Conservation (phyloP, 2,329 filamentous ascomycete species). For the Didymella exigua region DNA sequence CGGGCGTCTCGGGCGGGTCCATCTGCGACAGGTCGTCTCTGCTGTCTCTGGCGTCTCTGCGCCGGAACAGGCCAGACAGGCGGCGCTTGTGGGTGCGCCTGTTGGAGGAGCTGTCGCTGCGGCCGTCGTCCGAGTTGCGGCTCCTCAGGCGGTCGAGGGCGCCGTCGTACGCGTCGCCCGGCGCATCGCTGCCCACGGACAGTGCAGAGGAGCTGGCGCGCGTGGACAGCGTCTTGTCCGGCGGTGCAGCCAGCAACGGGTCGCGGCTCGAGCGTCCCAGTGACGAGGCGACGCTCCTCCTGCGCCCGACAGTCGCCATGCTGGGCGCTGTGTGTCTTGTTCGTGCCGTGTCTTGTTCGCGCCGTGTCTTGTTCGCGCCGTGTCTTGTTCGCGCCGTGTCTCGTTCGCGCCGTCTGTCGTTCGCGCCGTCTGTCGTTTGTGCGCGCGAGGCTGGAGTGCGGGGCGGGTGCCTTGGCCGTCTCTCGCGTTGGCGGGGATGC, state of each 20-base stretch:
- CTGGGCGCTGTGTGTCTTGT: background rate
- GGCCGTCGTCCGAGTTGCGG: slow-evolving; percentile 49
- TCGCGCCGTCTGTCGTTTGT: no score
- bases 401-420: no score
- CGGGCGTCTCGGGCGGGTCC: slow-evolving; percentile 9
- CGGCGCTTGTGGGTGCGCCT: slow-evolving; percentile 47
- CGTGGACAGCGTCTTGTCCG: slow-evolving; percentile 26
- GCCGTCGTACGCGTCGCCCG: slow-evolving; percentile 45
- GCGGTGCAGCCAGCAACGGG: slow-evolving; percentile 33
- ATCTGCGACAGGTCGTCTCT: slow-evolving; percentile 34
- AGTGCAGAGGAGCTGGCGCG: slow-evolving; percentile 37
- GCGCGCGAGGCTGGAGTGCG: background rate
- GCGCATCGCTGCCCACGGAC: slow-evolving; percentile 40
- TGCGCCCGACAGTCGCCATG: slow-evolving; percentile 35
- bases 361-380: no score
- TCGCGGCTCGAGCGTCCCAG: slow-evolving; percentile 27
- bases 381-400: no score
- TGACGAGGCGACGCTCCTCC: slow-evolving; percentile 31
- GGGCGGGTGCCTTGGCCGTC: background rate
- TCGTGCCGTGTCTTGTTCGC: no score
- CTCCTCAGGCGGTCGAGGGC: slow-evolving; percentile 49
- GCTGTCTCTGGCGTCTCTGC: slow-evolving; percentile 47
- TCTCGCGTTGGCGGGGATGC: background rate
- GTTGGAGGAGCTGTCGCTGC: slow-evolving; percentile 49
- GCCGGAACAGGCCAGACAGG: slow-evolving; percentile 60